Conservation (phyloP, 2,329 filamentous ascomycete genomes). For the Epichloe sylvatica region DNA sequence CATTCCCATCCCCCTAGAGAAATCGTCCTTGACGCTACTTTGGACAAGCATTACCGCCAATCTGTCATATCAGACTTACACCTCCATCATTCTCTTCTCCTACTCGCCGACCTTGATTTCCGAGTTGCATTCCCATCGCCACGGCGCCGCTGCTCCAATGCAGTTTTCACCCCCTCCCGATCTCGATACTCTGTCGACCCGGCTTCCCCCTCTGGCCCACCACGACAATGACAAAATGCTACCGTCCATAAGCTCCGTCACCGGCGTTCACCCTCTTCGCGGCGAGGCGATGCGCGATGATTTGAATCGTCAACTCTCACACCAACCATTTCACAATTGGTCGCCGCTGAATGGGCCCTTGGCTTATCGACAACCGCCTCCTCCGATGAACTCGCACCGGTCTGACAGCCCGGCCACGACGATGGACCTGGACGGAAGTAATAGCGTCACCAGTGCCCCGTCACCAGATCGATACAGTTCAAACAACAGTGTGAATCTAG, state of each 20-base stretch:
- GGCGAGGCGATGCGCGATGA: slow-evolving; percentile 11
- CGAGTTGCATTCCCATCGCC: neutral
- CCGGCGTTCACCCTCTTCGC: slow-evolving; percentile 15
- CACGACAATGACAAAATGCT: slow-evolving; percentile 19
- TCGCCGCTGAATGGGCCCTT: slow-evolving; percentile 35
- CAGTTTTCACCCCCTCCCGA: slow-evolving; percentile 11
- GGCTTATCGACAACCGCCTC: slow-evolving; percentile 22
- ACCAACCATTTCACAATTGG: slow-evolving; percentile 24
- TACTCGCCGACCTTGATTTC: neutral
- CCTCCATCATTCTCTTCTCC: neutral
- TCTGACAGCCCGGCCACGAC: slow-evolving; percentile 29
- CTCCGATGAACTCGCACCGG: slow-evolving; percentile 16
- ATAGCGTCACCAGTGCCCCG: slow-evolving; percentile 26
- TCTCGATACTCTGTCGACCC: slow-evolving; percentile 16
- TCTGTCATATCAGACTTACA: neutral
- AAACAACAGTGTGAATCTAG: slow-evolving; percentile 39
- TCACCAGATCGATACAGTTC: slow-evolving; percentile 31
- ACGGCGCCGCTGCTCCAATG: slow-evolving; percentile 11
- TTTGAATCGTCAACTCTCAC: slow-evolving; percentile 9
- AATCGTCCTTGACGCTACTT: neutral
- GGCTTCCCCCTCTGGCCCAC: slow-evolving; percentile 13
- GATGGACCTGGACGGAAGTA: slow-evolving; percentile 33
- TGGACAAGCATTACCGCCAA: neutral
- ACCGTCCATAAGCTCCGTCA: slow-evolving; percentile 24
- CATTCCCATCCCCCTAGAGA: neutral